These are phyloP conservation scores for Fusarium nodosum DNA, from an alignment of 2,329 filamentous ascomycete species.

Conservation along the genomic window DNA sequence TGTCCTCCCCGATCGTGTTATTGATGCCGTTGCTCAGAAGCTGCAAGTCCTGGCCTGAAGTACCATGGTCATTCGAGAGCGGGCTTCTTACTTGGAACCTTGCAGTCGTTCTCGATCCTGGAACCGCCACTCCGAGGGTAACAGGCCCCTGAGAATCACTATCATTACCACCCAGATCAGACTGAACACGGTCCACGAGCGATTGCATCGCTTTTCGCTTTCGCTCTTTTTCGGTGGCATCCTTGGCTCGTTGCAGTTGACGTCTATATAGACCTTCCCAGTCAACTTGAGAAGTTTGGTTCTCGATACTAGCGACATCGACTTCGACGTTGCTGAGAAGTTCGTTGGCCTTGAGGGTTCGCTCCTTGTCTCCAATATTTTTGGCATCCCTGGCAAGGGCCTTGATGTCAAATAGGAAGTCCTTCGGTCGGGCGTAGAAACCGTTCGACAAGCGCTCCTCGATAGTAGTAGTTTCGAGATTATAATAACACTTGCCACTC, in stretches of 20 bases:
- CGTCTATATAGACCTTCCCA: slow-evolving; percentile 86
- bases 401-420: slow-evolving; percentile 90
- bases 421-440: slow-evolving; percentile 90
- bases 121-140: slow-evolving; percentile 74
- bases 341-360: slow-evolving; percentile 89
- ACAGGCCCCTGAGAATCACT: slow-evolving; percentile 69
- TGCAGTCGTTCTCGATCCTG: slow-evolving; percentile 65
- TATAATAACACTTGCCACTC: slow-evolving; percentile 92
- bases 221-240: slow-evolving; percentile 70
- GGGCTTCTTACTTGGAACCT: slow-evolving; percentile 70
- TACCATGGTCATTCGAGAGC: slow-evolving; percentile 70
- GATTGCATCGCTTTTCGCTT: slow-evolving; percentile 74
- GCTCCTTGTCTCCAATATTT: slow-evolving; percentile 83
- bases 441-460: slow-evolving; percentile 97
- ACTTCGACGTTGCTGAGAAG: slow-evolving; percentile 94
- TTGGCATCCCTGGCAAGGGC: slow-evolving; percentile 87
- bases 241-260: slow-evolving; percentile 74
- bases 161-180: slow-evolving; percentile 66
- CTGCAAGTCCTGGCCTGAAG: slow-evolving; percentile 54
- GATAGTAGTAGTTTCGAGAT: slow-evolving; percentile 91
- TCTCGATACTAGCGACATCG: slow-evolving; percentile 83
- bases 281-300: slow-evolving; percentile 75
- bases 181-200: slow-evolving; percentile 63
- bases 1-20: slow-evolving; percentile 60
- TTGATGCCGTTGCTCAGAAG: slow-evolving; percentile 69